These are phyloP conservation scores for Diaporthe vaccinii DNA, from an alignment of 2,329 filamentous ascomycete genomes.

Conservation along the genomic window DNA sequence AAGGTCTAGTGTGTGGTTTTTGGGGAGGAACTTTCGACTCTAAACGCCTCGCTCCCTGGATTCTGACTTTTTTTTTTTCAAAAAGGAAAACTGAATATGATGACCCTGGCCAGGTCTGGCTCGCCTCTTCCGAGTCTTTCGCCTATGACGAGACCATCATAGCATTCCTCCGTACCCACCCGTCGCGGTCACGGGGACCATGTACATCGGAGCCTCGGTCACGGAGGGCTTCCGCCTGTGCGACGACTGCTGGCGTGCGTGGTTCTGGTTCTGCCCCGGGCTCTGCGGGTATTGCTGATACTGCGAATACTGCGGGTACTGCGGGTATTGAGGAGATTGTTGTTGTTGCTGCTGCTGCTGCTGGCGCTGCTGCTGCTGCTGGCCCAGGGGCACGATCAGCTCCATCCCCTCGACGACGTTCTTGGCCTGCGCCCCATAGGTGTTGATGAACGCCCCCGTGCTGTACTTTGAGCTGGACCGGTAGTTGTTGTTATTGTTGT, in stretches of 20 bases:
- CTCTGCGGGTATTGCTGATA: background rate
- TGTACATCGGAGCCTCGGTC: slow-evolving; percentile 7
- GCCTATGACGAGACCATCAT: background rate
- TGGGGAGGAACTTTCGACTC: slow-evolving; percentile 3
- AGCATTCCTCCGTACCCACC: slow-evolving; percentile 22
- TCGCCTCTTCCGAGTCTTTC: background rate
- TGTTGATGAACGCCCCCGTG: slow-evolving; percentile 11
- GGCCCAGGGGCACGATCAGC: slow-evolving; percentile 18
- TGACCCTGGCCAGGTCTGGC: background rate
- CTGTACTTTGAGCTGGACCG: slow-evolving; percentile 11
- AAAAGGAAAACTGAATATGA: too few relatives aligned
- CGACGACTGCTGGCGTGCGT: slow-evolving; percentile 8
- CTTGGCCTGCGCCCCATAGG: slow-evolving; percentile 6
- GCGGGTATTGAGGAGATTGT: background rate
- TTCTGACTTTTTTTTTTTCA: too few relatives aligned
- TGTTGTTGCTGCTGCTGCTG: background rate
- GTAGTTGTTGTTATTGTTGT: background rate
- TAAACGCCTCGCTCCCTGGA: slow-evolving; percentile 29
- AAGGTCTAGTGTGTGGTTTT: background rate
- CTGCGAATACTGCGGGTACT: background rate
- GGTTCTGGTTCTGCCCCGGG: background rate
- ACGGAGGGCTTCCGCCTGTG: slow-evolving; percentile 20
- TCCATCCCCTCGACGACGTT: slow-evolving; percentile 20
- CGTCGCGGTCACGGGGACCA: background rate
- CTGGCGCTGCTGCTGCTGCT: background rate